phyloP scores from a whole-genome alignment of 768 basidiomycete species.

The Boletus rubroflammeus region DNA sequence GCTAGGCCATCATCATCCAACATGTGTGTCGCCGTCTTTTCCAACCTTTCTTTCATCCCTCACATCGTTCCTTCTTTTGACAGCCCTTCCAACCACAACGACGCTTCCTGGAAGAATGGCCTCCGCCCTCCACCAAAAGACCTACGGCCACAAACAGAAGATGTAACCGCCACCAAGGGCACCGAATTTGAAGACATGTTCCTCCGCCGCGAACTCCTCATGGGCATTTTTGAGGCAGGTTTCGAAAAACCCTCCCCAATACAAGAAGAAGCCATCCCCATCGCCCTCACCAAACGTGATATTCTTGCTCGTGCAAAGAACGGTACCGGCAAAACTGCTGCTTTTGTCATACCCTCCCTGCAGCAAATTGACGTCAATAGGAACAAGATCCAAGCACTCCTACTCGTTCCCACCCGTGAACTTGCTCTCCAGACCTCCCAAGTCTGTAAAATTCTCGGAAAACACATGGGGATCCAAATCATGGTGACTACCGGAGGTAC shows the following conservation, averaged over 20 bases:
- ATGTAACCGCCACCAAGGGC: slow-evolving; percentile 92
- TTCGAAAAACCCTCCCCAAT: slow-evolving; percentile 97
- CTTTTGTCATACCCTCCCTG: slow-evolving; percentile 96
- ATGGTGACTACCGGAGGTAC: slow-evolving; percentile 99
- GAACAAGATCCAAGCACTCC: slow-evolving; percentile 90
- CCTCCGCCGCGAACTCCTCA: slow-evolving; percentile 90
- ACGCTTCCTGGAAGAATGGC: slow-evolving; percentile 63
- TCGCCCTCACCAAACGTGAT: slow-evolving; percentile 90
- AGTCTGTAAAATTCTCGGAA: slow-evolving; percentile 95
- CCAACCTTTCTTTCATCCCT: not conserved
- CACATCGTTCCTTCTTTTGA: slow-evolving; percentile 1
- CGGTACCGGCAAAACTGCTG: slow-evolving; percentile 97
- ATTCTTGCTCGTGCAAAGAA: slow-evolving; percentile 94
- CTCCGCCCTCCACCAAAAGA: slow-evolving; percentile 90
- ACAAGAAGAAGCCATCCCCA: slow-evolving; percentile 98
- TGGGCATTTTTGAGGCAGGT: slow-evolving; percentile 99
- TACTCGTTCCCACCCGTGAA: slow-evolving; percentile 98
- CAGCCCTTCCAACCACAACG: slow-evolving; percentile 30
- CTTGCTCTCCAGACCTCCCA: slow-evolving; percentile 98
- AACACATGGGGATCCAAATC: slow-evolving; percentile 92
- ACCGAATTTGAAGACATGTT: slow-evolving; percentile 94
- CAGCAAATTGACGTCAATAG: slow-evolving; percentile 84
- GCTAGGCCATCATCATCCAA: slow-evolving; percentile 32
- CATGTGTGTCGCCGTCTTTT: slow-evolving; percentile 19
- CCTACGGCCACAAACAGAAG: slow-evolving; percentile 91